phyloP scores from a whole-genome alignment of 345 rosid species.

The Gossypium raimondii region DNA sequence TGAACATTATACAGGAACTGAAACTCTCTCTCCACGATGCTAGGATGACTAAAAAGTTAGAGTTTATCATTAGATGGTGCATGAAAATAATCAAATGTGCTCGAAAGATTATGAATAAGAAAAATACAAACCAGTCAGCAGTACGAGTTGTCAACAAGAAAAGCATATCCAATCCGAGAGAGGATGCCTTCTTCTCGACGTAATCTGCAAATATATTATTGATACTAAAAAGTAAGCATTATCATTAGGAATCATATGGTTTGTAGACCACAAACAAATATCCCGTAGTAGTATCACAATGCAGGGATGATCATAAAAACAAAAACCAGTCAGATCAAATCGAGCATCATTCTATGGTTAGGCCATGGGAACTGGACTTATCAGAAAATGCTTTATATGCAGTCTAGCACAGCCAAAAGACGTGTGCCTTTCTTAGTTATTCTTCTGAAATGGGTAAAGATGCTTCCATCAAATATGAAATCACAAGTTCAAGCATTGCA shows the following conservation, averaged over 20 bases:
- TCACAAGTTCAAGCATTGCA: background rate
- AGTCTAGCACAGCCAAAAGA: background rate
- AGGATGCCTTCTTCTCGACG: constrained; percentile 80
- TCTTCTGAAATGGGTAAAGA: background rate
- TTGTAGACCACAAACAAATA: background rate
- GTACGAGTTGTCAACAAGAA: constrained; percentile 90
- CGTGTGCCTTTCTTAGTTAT: background rate
- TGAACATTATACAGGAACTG: background rate
- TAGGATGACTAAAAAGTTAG: background rate
- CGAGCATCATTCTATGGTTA: background rate
- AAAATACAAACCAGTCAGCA: constrained; percentile 67
- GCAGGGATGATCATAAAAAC: background rate
- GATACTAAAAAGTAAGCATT: background rate
- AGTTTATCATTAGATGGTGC: background rate
- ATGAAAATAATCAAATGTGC: background rate
- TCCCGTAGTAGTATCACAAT: background rate
- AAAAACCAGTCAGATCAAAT: background rate
- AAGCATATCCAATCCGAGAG: constrained; percentile 64
- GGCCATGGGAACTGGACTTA: background rate
- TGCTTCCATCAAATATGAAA: background rate
- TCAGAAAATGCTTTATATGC: background rate
- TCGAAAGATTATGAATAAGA: background rate
- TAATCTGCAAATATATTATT: constrained; percentile 50
- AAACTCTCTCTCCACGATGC: background rate
- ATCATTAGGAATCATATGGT: background rate